A percentile compares a stretch with the other conserved stretches of the same genome.
phyloP scores from a whole-genome alignment of 2,329 filamentous ascomycete genomes.

The Claviceps humidiphila region DNA sequence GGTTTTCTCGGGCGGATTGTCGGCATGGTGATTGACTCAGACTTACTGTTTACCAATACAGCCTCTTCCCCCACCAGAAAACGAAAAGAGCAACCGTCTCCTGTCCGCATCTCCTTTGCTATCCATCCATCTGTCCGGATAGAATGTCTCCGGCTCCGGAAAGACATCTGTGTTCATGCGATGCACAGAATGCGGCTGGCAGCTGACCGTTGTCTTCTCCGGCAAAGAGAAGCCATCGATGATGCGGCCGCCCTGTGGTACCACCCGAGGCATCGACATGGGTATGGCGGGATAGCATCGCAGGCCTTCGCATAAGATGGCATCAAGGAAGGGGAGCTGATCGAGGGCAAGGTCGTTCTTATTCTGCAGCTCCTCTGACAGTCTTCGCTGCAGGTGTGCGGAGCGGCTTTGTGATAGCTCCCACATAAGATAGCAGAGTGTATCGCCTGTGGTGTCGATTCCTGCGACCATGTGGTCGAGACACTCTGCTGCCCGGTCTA shows the following conservation, averaged over 20 bases:
- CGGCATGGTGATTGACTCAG: background rate
- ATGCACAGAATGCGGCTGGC: constrained; percentile 48
- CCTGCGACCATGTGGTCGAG: constrained; percentile 60
- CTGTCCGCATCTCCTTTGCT: constrained; percentile 60
- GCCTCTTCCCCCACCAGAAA: constrained; percentile 50
- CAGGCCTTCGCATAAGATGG: constrained; percentile 48
- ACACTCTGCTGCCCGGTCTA: constrained; percentile 53
- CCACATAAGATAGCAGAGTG: constrained; percentile 58
- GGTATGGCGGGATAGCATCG: constrained; percentile 52
- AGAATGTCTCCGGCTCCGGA: constrained; percentile 61
- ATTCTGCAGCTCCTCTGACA: constrained; percentile 38
- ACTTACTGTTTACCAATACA: constrained; percentile 57
- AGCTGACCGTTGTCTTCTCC: constrained; percentile 41
- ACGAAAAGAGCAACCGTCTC: constrained; percentile 49
- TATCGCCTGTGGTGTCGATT: constrained; percentile 60
- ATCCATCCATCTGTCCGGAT: constrained; percentile 73
- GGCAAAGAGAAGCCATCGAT: constrained; percentile 45
- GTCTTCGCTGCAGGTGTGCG: constrained; percentile 32
- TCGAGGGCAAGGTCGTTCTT: constrained; percentile 30
- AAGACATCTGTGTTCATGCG: constrained; percentile 54
- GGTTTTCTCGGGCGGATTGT: too few relatives aligned
- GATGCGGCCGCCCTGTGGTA: constrained; percentile 37
- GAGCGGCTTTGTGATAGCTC: constrained; percentile 50
- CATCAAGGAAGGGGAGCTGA: constrained; percentile 45
- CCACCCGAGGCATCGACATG: constrained; percentile 51